Conservation (phyloP, 1,284 basidiomycete genomes). For the Austroboletus novae-zelandiae region DNA sequence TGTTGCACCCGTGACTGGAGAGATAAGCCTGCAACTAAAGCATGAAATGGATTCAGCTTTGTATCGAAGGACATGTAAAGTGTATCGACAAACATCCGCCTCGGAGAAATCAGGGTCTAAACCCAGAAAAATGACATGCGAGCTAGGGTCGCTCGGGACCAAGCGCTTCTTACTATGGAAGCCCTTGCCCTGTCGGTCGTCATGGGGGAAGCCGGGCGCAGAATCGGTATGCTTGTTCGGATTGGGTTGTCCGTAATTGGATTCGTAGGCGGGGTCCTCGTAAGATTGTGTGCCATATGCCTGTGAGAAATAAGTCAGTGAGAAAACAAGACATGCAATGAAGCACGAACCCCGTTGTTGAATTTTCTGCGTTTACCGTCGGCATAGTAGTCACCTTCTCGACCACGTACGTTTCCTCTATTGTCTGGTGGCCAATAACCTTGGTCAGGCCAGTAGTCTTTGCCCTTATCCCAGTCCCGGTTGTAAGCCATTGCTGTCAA, state of each 20-base stretch:
- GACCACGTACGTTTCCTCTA: conserved; percentile 42
- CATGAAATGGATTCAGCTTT: conserved; percentile 36
- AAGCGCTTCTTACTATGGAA: conserved; percentile 65
- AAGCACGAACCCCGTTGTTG: conserved; percentile 61
- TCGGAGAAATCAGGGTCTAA: conserved; percentile 87
- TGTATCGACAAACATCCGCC: conserved; percentile 70
- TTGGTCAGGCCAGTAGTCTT: conserved; percentile 51
- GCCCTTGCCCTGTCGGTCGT: conserved; percentile 44
- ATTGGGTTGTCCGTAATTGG: conserved; percentile 23
- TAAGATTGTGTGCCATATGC: conserved; percentile 33
- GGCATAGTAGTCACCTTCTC: conserved; percentile 66
- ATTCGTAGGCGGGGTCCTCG: conserved; percentile 34
- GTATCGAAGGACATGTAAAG: conserved; percentile 37
- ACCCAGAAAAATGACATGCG: conserved; percentile 90
- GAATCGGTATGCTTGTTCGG: conserved; percentile 26
- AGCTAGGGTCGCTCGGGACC: conserved; percentile 75
- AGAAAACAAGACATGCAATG: background rate
- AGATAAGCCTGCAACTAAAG: conserved; percentile 78
- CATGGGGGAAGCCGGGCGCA: conserved; percentile 42
- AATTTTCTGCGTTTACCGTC: conserved; percentile 77
- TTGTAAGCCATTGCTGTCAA: conserved; percentile 61
- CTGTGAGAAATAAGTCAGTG: conserved; percentile 40
- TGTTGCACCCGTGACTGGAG: conserved; percentile 64
- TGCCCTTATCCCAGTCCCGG: conserved; percentile 80
- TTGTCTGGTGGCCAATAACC: conserved; percentile 40